phyloP scores from a whole-genome alignment of 305 asterid species.

The Rubia tinctorum region DNA sequence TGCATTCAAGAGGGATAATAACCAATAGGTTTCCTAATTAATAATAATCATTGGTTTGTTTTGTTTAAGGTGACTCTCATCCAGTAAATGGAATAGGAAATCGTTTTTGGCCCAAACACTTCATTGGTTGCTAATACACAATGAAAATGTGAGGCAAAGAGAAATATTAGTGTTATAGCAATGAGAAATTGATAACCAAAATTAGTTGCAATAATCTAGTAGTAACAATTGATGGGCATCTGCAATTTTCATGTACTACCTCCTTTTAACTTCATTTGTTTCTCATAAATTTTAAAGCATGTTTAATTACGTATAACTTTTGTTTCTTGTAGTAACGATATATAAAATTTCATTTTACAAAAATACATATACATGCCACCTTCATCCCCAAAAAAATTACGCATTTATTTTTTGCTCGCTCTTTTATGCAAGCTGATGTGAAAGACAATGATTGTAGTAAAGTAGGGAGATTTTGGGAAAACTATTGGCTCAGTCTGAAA shows the following conservation, averaged over 20 bases:
- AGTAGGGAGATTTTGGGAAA: too few species aligned
- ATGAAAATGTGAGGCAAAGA: conserved; percentile 15
- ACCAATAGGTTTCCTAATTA: background rate
- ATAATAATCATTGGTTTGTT: background rate
- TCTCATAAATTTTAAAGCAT: too few species aligned
- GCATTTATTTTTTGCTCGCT: too few species aligned
- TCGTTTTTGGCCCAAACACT: background rate
- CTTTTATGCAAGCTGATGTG: too few species aligned
- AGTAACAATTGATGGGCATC: background rate
- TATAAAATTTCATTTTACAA: too few species aligned
- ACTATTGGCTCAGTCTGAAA: too few species aligned
- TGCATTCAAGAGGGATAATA: background rate
- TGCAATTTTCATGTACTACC: background rate
- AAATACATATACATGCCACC: too few species aligned
- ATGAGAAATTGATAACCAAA: background rate
- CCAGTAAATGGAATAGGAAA: conserved; percentile 4
- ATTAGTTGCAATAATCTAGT: background rate
- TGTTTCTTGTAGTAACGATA: too few species aligned
- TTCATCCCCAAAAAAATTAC: too few species aligned
- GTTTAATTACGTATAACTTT: too few species aligned
- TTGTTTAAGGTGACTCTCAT: background rate
- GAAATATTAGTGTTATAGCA: background rate
- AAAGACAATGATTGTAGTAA: too few species aligned
- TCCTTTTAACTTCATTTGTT: too few species aligned
- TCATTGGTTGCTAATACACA: conserved; percentile 11